These are phyloP conservation scores for Tulasnella sp. DNA, from an alignment of 768 basidiomycete species.

Conservation along the genomic window DNA sequence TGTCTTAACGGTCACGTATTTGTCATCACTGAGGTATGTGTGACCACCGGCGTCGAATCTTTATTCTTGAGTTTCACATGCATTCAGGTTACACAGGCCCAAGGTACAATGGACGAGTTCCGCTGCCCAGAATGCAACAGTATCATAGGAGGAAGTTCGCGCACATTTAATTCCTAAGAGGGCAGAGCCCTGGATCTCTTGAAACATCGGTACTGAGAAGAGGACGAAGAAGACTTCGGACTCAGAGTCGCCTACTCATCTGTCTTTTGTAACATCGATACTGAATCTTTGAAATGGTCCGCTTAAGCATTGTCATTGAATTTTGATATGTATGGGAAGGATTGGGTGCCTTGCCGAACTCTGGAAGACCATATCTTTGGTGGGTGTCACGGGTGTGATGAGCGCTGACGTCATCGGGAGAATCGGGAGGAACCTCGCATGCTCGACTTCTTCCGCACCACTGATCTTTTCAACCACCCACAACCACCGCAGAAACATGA, in stretches of 20 bases:
- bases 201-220: neutral
- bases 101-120: constrained; percentile 19
- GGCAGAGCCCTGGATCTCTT: constrained; percentile 20
- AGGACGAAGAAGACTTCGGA: too few species aligned
- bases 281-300: too few species aligned
- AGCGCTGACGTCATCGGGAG: neutral
- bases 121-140: constrained; percentile 25
- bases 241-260: too few species aligned
- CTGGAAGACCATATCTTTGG: neutral
- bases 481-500: neutral
- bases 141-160: constrained; percentile 22
- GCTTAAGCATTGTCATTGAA: too few species aligned
- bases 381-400: neutral
- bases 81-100: constrained; percentile 16
- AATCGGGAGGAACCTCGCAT: neutral
- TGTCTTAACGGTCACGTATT: constrained; percentile 25
- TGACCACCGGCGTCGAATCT: neutral
- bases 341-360: too few species aligned
- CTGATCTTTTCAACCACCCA: neutral
- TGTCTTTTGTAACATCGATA: too few species aligned
- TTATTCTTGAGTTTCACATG: neutral
- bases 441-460: neutral
- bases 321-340: too few species aligned
- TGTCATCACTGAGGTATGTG: constrained; percentile 23
- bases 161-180: constrained; percentile 20